Conservation (phyloP, 2,329 filamentous ascomycete species). For the Chlorencoelia australis region DNA sequence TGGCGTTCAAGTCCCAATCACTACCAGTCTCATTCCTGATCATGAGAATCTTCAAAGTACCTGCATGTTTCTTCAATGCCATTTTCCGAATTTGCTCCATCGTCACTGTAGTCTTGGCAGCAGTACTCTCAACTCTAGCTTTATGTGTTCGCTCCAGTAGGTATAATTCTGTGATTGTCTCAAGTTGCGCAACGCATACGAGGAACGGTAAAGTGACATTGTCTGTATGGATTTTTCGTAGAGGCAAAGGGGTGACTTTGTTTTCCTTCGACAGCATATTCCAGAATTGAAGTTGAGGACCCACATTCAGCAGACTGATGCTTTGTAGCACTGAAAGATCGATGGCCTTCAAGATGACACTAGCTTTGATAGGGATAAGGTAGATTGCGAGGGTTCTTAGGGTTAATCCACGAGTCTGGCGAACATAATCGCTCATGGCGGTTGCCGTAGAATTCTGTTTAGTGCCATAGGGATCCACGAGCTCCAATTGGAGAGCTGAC, state of each 20-base stretch:
- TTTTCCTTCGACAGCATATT: conserved; percentile 44
- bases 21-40: conserved; percentile 45
- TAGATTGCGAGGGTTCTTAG: conserved; percentile 45
- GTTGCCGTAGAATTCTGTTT: too few relatives aligned
- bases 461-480: too few relatives aligned
- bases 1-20: conserved; percentile 48
- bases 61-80: conserved; percentile 48
- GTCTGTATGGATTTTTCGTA: conserved; percentile 53
- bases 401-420: conserved; percentile 46
- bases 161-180: conserved; percentile 47
- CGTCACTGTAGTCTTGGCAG: conserved; percentile 37
- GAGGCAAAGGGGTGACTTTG: conserved; percentile 37
- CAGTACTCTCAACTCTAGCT: conserved; percentile 43
- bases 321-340: conserved; percentile 46
- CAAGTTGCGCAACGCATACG: conserved; percentile 41
- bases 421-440: conserved; percentile 42
- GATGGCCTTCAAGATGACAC: conserved; percentile 44
- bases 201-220: conserved; percentile 48
- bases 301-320: conserved; percentile 54
- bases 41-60: conserved; percentile 44
- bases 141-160: conserved; percentile 44
- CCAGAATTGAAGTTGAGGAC: conserved; percentile 52
- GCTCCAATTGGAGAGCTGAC: too few relatives aligned
- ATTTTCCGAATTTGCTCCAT: conserved; percentile 49
- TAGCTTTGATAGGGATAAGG: conserved; percentile 49